phyloP scores from a whole-genome alignment of 345 rosid species.

The Rhodamnia rubescens region DNA sequence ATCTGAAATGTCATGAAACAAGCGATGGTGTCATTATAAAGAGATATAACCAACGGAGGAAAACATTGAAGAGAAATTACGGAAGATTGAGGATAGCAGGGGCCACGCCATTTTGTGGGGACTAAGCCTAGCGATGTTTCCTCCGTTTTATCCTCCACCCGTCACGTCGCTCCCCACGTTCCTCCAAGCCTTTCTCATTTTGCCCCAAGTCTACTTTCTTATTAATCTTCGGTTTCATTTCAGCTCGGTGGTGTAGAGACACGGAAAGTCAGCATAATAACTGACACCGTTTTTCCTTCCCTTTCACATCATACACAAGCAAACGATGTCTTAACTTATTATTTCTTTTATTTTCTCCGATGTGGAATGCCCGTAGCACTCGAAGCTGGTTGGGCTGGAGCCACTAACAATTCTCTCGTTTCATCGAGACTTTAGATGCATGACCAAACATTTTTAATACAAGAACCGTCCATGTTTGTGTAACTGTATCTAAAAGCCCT shows the following conservation, averaged over 20 bases:
- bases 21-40: neutral
- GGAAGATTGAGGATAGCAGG: neutral
- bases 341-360: neutral
- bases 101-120: neutral
- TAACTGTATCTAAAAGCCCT: neutral
- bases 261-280: neutral
- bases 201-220: neutral
- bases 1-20: neutral
- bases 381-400: neutral
- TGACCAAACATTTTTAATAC: neutral
- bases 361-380: neutral
- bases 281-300: neutral
- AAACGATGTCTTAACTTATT: neutral
- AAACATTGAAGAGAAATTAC: neutral
- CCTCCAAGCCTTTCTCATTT: neutral
- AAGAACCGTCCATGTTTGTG: neutral
- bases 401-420: neutral
- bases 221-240: neutral
- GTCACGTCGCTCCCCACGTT: neutral
- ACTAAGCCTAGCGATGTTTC: neutral
- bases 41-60: neutral
- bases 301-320: neutral
- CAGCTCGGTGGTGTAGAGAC: neutral
- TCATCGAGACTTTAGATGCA: neutral
- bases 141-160: neutral